Evolutionary conservation across 306 rosid genomes (phyloP).

Genomic region (Ziziphus jujuba): DNA sequence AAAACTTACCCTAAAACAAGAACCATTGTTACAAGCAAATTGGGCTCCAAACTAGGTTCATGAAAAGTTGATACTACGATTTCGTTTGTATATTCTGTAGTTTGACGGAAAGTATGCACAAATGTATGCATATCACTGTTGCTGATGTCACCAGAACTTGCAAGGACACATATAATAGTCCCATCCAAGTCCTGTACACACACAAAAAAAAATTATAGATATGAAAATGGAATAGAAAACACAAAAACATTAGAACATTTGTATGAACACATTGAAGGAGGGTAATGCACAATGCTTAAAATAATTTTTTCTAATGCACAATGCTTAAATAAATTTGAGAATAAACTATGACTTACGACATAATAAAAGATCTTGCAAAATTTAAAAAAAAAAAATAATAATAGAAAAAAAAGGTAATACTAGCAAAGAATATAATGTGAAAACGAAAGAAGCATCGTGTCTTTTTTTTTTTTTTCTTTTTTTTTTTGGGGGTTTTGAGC

Average conservation of each 20-base stretch:
- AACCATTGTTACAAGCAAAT: constrained; percentile 70
- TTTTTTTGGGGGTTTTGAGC: too few relatives aligned
- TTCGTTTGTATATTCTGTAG: constrained; percentile 55
- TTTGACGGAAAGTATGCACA: constrained; percentile 62
- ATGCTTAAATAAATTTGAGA: not conserved
- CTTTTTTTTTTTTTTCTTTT: too few relatives aligned
- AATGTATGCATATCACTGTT: constrained; percentile 45
- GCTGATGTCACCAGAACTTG: constrained; percentile 52
- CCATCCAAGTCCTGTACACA: constrained; percentile 64
- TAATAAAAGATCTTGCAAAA: not conserved
- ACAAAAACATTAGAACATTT: not conserved
- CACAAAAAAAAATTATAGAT: too few relatives aligned
- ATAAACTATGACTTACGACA: not conserved
- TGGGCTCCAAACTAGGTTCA: constrained; percentile 76
- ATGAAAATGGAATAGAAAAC: not conserved
- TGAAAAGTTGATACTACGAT: constrained; percentile 54
- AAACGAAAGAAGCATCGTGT: too few relatives aligned
- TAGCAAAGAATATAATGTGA: not conserved
- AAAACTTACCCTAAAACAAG: constrained; percentile 66
- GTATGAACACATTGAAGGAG: not conserved
- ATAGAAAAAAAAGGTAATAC: not conserved
- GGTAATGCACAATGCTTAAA: not conserved
- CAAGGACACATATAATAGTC: constrained; percentile 61
- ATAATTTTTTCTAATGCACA: too few relatives aligned
- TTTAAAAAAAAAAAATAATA: too few relatives aligned